Base-by-base conservation (phyloP, 345 rosid species). In the Ailanthus altissimus region DNA sequence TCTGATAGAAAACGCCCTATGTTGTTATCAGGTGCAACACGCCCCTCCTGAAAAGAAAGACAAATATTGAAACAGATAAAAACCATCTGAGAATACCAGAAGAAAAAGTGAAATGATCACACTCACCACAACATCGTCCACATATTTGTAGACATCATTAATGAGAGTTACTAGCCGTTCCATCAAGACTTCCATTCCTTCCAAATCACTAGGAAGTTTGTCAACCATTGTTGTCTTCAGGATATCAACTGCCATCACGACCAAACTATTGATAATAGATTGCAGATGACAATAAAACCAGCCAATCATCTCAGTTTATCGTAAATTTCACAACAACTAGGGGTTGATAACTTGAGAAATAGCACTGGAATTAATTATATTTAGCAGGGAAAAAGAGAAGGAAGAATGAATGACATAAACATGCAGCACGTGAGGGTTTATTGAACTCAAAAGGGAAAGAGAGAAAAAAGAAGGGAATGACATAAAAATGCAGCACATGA, bases 171-270 rank as follows among this genome's bases (percentile, higher is more conserved):
- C 77, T 14, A 94, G 85, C 58, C 89, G 89, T 80, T 88, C 89
- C 97, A 91, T 88, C 26, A 97, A 84, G 74, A 88, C 84, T 86
- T 94, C 98, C 99, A 97, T 94, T 78, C 99, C 97, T 82, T 97
- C 99, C 88, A 97, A 85, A 90, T 92, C 99, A 76, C 78, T 88
- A 20, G 99, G 99, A 54, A 97, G 87, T 83, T 94, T 92, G 86
- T 94, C 97, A 18, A 89, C 92, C 2, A 79, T 54, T 32, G 91
- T 87, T 21, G 88, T 80, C 85, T 96, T 94, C 63, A 96, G 85
- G 65, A 90, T 82, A 78, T 94, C 97, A 70, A 83, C 99, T 93
- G 71, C 71, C 3, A 61, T 23, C 42, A 72, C 38, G 60, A 75
- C 10, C 40, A 65, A 36, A 59, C 40, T 8, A 20, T 45, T 47